These are phyloP conservation scores for Capsicum rhomboideum DNA, from an alignment of 257 asterid species.

Conservation along the genomic window DNA sequence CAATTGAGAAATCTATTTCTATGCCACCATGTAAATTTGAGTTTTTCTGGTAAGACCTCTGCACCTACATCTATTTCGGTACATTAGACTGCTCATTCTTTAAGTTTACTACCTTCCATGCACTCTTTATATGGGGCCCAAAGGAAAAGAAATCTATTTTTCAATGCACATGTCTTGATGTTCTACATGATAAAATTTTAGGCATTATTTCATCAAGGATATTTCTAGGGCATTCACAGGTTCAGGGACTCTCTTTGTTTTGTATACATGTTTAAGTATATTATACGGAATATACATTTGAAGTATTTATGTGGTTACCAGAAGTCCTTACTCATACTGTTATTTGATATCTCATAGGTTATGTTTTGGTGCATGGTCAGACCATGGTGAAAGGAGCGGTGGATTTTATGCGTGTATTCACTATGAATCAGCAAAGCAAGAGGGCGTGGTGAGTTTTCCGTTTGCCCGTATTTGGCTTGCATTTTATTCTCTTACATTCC, in stretches of 20 bases:
- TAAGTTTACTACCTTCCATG: neutral
- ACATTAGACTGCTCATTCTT: neutral
- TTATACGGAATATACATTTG: neutral
- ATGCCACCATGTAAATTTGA: slow-evolving; percentile 99
- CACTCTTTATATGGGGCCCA: neutral
- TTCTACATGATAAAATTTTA: neutral
- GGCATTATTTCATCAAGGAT: neutral
- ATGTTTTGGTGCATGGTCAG: slow-evolving; percentile 96
- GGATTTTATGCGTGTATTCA: slow-evolving; percentile 99
- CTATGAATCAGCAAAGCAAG: slow-evolving; percentile 97
- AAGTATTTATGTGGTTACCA: neutral
- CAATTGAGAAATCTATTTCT: slow-evolving; percentile 99
- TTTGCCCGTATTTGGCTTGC: neutral
- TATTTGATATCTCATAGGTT: slow-evolving; percentile 41
- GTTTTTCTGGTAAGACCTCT: slow-evolving; percentile 80
- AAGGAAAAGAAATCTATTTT: neutral
- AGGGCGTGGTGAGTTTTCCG: slow-evolving; percentile 66
- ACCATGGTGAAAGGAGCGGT: slow-evolving; percentile 99
- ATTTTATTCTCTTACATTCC: neutral
- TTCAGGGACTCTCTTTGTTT: neutral
- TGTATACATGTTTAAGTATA: neutral
- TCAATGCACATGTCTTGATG: neutral
- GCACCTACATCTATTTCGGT: neutral
- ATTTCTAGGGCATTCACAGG: neutral
- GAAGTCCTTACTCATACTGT: neutral